phyloP scores from a whole-genome alignment of 257 asterid genomes.

The Thymus mandschuricus region DNA sequence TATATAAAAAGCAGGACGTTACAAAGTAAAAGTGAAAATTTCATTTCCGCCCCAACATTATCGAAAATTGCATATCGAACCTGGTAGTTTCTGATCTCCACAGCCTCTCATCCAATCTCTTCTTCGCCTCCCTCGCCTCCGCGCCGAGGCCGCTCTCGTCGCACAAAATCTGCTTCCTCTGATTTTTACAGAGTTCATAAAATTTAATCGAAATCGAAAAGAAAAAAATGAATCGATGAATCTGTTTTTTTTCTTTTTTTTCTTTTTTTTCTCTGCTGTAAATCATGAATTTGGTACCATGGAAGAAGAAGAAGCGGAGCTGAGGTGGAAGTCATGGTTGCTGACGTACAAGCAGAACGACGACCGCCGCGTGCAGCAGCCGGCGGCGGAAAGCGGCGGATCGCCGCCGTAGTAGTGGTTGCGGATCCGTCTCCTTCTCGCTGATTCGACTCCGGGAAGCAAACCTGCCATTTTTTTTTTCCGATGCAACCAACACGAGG shows the following conservation, averaged over 20 bases:
- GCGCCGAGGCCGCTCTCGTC: constrained; percentile 37
- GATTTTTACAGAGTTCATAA: constrained; percentile 11
- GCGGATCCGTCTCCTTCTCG: constrained; percentile 62
- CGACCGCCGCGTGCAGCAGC: constrained; percentile 39
- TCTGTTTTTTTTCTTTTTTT: not conserved
- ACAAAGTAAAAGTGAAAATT: not conserved
- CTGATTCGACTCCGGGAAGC: constrained; percentile 73
- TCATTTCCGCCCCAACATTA: not conserved
- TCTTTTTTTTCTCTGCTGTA: not conserved
- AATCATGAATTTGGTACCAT: not conserved
- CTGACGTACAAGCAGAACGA: constrained; percentile 52
- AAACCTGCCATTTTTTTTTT: constrained; percentile 53
- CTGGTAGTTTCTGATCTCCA: constrained; percentile 31
- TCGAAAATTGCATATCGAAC: constrained; percentile 20
- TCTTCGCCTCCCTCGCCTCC: constrained; percentile 46
- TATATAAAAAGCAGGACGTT: not conserved
- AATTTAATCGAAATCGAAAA: not conserved
- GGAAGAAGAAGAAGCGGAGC: constrained; percentile 28
- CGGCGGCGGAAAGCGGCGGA: not conserved
- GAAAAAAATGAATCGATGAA: not conserved
- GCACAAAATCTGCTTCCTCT: constrained; percentile 31
- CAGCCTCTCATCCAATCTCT: constrained; percentile 41
- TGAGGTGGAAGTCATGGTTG: constrained; percentile 43
- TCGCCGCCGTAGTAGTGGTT: constrained; percentile 3
- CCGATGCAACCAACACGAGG: no score